Evolutionary conservation across 2,329 filamentous ascomycete species (phyloP), one percentile per base, ranked within the genome.

Genomic region (Nemania sp.): DNA sequence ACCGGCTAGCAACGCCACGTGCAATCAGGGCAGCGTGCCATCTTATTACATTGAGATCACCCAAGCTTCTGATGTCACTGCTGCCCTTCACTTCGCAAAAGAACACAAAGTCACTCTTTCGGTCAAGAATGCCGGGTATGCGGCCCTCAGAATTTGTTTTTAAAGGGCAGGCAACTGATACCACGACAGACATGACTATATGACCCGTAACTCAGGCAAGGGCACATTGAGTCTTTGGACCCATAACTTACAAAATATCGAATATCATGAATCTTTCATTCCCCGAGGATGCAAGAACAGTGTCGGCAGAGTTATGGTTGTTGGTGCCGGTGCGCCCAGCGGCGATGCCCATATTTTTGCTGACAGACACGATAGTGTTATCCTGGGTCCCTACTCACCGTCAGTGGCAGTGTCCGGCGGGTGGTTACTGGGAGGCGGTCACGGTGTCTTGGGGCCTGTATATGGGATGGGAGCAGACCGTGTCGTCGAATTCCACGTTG

Each of bases 381-480:
- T 61, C 15, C 40, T 60, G 3, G 59, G 56, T 1, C 56, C 54
- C 9, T 60, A 60, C 22, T 59, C 59, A 6, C 57, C 59, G 14
- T 31, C 56, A 12, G 56, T 61, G 11, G 46, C 57, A 17, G 41
- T 54, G 20, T 60, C 57, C 14, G 56, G 46, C 9, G 59, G 59
- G 19, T 61, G 59, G 59, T 17, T 61, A 9, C 20, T 60, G 40
- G 59, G 59, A 15, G 56, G 56, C 12, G 56, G 59, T 17, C 56
- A 57, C 24, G 51, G 51, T 42, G 54, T 57, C 17, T 31, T 57
- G 8, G 54, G 54, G 3, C 59, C 59, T 22, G 59, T 61, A 24
- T 75, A 76, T 33, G 79, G 79, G 1, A 67, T 82, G 6, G 78
- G 66, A 7, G 78, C 74, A 0, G 79, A 81, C 60, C 74, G 79